A percentile compares a stretch with the other conserved stretches of the same genome.
Evolutionary conservation across 805 yeast genomes (phyloP).

Genomic region (Sugiyamaella floridensis): DNA sequence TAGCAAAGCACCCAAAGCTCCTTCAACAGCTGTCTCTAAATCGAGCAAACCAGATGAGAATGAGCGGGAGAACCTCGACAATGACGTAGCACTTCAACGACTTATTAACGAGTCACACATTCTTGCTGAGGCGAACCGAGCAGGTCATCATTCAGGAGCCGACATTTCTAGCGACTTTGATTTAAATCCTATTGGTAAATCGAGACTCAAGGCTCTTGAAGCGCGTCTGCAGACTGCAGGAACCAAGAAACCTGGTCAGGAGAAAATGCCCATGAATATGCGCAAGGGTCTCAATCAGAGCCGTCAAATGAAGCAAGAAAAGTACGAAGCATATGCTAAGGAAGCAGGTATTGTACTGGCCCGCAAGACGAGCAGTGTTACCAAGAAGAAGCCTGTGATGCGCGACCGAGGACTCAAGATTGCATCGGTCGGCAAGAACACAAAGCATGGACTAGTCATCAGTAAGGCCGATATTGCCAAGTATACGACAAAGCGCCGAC

Average conservation of each 20-base stretch:
- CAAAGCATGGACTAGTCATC: slow-evolving; percentile 71
- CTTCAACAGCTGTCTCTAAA: slow-evolving; percentile 4
- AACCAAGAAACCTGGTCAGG: slow-evolving; percentile 38
- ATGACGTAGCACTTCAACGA: slow-evolving; percentile 63
- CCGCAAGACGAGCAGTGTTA: slow-evolving; percentile 26
- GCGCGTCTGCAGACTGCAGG: slow-evolving; percentile 22
- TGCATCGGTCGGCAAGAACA: slow-evolving; percentile 65
- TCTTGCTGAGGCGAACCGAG: slow-evolving; percentile 28
- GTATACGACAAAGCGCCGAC: slow-evolving; percentile 10
- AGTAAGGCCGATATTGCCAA: slow-evolving; percentile 57
- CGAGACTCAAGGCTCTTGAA: slow-evolving; percentile 32
- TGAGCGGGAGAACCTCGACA: slow-evolving; percentile 46
- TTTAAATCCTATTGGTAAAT: slow-evolving; percentile 33
- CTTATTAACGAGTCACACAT: slow-evolving; percentile 65
- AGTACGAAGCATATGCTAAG: slow-evolving; percentile 67
- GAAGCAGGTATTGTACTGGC: slow-evolving; percentile 90
- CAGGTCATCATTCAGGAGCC: slow-evolving; percentile 28
- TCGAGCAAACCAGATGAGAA: slow-evolving; percentile 23
- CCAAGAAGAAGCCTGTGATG: slow-evolving; percentile 38
- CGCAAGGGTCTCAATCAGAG: slow-evolving; percentile 74
- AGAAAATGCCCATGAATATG: slow-evolving; percentile 82
- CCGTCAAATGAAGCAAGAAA: slow-evolving; percentile 41
- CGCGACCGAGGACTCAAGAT: slow-evolving; percentile 79
- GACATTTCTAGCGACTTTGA: slow-evolving; percentile 28
- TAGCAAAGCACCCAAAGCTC: neutral